These are phyloP conservation scores for Physaria fendleri DNA, from an alignment of 345 rosid species.

Conservation along the genomic window DNA sequence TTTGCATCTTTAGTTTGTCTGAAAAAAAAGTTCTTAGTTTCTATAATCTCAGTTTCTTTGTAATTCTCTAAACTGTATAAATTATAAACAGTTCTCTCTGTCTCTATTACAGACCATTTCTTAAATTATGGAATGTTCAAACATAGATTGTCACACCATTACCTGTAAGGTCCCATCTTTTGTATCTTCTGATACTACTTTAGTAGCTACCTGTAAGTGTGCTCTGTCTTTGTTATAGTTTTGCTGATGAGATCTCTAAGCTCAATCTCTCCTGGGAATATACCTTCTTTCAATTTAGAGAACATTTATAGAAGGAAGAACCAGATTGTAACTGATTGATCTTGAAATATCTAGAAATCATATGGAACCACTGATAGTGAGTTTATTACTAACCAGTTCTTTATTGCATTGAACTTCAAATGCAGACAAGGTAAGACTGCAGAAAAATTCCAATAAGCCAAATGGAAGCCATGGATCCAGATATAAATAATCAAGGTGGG, in stretches of 20 bases:
- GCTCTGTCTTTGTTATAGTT: slow-evolving; percentile 36
- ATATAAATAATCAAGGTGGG: slow-evolving; percentile 76
- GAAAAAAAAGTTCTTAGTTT: not conserved
- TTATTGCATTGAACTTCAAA: slow-evolving; percentile 70
- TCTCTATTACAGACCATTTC: not conserved
- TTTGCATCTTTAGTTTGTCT: not conserved
- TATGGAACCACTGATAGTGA: not conserved
- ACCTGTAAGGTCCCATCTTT: not conserved
- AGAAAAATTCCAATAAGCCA: slow-evolving; percentile 84
- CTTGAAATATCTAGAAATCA: not conserved
- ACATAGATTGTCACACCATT: slow-evolving; percentile 1
- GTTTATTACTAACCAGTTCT: slow-evolving; percentile 44
- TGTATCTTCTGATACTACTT: slow-evolving; percentile 3
- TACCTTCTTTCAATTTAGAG: slow-evolving; percentile 73
- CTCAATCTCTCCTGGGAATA: slow-evolving; percentile 88
- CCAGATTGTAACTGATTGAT: not conserved
- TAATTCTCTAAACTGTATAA: slow-evolving; percentile 8
- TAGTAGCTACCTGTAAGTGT: slow-evolving; percentile 14
- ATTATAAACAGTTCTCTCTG: not conserved
- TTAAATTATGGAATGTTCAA: not conserved
- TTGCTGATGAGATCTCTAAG: slow-evolving; percentile 56
- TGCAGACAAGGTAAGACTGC: slow-evolving; percentile 87
- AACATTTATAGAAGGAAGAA: slow-evolving; percentile 44
- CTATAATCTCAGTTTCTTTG: not conserved
- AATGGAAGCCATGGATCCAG: slow-evolving; percentile 76